Conservation (phyloP, 129 eudicot genomes). For the Helianthus tuberosus region DNA sequence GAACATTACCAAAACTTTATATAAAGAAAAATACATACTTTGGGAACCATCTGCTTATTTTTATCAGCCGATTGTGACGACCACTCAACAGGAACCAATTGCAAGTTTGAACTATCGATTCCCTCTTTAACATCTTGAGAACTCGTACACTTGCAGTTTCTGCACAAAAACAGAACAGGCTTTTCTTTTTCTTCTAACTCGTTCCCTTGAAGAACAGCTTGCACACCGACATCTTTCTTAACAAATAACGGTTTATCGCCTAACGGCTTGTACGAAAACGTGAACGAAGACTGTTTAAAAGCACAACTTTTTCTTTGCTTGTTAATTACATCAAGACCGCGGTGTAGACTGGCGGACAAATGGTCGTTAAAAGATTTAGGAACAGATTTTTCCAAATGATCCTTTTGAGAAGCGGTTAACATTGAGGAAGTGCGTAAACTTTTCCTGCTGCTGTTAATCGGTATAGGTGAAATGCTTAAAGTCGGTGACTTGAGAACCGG, state of each 20-base stretch:
- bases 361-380: slow-evolving; percentile 42
- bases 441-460: slow-evolving; percentile 62
- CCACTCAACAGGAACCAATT: slow-evolving; percentile 69
- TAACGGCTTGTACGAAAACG: slow-evolving; percentile 63
- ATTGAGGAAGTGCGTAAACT: slow-evolving; percentile 67
- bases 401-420: slow-evolving; percentile 64
- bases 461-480: slow-evolving; percentile 74
- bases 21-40: slow-evolving; percentile 47
- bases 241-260: slow-evolving; percentile 47
- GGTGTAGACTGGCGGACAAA: slow-evolving; percentile 82
- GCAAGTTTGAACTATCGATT: slow-evolving; percentile 50
- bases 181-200: slow-evolving; percentile 40
- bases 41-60: slow-evolving; percentile 69
- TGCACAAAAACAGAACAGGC: slow-evolving; percentile 40
- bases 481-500: slow-evolving; percentile 73
- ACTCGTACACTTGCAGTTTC: slow-evolving; percentile 57
- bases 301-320: slow-evolving; percentile 51
- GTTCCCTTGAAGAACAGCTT: slow-evolving; percentile 52
- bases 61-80: slow-evolving; percentile 49
- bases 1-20: background rate
- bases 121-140: slow-evolving; percentile 40
- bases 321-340: slow-evolving; percentile 76
- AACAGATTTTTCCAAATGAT: slow-evolving; percentile 23
- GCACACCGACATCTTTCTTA: slow-evolving; percentile 77
- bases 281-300: slow-evolving; percentile 63